Conservation (phyloP, 352 stramenopile species). For the Achlya hypogyna region DNA sequence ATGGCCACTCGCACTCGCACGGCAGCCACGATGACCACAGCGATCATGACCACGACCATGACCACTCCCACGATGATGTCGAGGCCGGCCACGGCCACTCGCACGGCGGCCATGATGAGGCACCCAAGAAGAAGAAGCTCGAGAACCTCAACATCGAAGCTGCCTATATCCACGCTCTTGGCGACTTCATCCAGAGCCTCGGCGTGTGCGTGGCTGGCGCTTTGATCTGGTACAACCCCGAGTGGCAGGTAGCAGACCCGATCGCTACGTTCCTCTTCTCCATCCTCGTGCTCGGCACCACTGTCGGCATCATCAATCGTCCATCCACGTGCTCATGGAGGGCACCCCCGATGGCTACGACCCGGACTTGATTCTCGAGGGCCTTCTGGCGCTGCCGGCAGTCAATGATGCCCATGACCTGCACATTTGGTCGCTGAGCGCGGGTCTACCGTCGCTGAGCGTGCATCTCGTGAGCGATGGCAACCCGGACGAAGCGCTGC, state of each 20-base stretch:
- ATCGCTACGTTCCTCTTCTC: slow-evolving; percentile 98
- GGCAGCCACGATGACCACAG: slow-evolving; percentile 33
- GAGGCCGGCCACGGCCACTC: slow-evolving; percentile 26
- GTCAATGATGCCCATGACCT: slow-evolving; percentile 95
- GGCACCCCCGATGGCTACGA: slow-evolving; percentile 89
- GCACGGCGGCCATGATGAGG: slow-evolving; percentile 24
- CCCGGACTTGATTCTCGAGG: slow-evolving; percentile 71
- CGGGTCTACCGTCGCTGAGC: slow-evolving; percentile 82
- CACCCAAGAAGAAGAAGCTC: slow-evolving; percentile 35
- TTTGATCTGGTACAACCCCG: slow-evolving; percentile 95
- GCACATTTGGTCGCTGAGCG: slow-evolving; percentile 96
- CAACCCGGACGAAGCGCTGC: slow-evolving; percentile 51
- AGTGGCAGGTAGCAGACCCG: slow-evolving; percentile 94
- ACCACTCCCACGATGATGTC: slow-evolving; percentile 26
- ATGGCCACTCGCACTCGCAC: slow-evolving; percentile 28
- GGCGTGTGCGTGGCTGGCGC: slow-evolving; percentile 92
- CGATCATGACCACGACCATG: slow-evolving; percentile 22
- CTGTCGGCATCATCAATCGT: slow-evolving; percentile 86
- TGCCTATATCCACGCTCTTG: slow-evolving; percentile 96
- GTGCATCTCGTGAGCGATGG: slow-evolving; percentile 83
- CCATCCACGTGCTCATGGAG: slow-evolving; percentile 93
- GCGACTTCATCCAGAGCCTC: slow-evolving; percentile 95
- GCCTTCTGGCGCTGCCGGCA: slow-evolving; percentile 58
- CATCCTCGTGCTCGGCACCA: slow-evolving; percentile 91
- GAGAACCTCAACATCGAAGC: slow-evolving; percentile 94